Evolutionary conservation across 129 eudicot species (phyloP).

Genomic region (Flaveria linearis): DNA sequence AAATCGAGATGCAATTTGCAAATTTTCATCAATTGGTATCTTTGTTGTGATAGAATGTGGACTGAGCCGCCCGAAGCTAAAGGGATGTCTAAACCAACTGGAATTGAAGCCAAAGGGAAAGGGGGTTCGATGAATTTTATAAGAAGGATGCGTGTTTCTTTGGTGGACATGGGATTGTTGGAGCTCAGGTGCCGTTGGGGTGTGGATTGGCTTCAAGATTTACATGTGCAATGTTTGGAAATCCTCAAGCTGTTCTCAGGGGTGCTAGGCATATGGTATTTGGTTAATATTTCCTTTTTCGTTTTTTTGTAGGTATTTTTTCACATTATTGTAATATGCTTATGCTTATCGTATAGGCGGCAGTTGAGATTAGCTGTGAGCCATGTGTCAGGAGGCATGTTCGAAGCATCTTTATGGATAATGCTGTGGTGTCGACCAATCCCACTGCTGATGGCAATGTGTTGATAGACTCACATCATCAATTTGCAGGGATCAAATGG

Average conservation of each 20-base stretch:
- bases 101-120: conserved; percentile 48
- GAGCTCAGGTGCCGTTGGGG: too few species aligned
- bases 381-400: conserved; percentile 84
- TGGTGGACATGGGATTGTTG: too few species aligned
- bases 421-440: conserved; percentile 85
- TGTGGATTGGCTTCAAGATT: too few species aligned
- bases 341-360: conserved; percentile 62
- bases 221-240: too few species aligned
- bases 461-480: conserved; percentile 72
- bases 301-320: neutral
- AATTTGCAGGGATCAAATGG: conserved; percentile 83
- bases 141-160: too few species aligned
- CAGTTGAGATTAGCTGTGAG: conserved; percentile 93
- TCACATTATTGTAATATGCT: neutral
- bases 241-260: too few species aligned
- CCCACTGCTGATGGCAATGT: conserved; percentile 82
- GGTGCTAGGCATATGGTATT: conserved; percentile 52
- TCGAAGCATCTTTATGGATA: conserved; percentile 86
- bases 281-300: neutral
- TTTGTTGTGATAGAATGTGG: conserved; percentile 63
- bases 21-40: neutral
- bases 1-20: too few species aligned
- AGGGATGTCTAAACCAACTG: conserved; percentile 46
- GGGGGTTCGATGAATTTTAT: too few species aligned
- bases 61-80: conserved; percentile 76